phyloP scores from a whole-genome alignment of 2,329 filamentous ascomycete species.

The Alternaria burnsii region DNA sequence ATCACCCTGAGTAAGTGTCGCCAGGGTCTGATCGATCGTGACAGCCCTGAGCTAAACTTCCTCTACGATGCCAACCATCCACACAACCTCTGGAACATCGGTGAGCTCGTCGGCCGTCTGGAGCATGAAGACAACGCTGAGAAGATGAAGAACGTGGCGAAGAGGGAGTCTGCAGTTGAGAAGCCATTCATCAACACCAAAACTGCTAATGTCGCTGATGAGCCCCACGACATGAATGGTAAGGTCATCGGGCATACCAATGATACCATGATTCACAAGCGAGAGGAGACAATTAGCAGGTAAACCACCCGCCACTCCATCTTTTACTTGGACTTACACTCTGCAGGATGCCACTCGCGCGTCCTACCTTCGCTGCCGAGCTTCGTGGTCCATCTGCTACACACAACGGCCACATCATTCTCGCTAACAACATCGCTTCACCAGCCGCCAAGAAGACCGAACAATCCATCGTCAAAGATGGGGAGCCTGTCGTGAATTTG shows the following conservation, averaged over 20 bases:
- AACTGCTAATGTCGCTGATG: not conserved
- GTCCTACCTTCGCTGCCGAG: slow-evolving; percentile 17
- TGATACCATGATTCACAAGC: not conserved
- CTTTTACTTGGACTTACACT: not conserved
- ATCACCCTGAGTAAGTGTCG: slow-evolving; percentile 19
- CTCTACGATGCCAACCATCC: slow-evolving; percentile 29
- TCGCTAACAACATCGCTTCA: slow-evolving; percentile 15
- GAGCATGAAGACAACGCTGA: not conserved
- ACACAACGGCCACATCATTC: slow-evolving; percentile 21
- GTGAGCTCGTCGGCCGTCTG: slow-evolving; percentile 14
- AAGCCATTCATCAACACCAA: not conserved
- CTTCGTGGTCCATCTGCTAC: slow-evolving; percentile 9
- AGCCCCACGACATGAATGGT: too few species aligned
- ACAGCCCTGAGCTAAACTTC: slow-evolving; percentile 30
- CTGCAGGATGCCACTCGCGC: slow-evolving; percentile 1
- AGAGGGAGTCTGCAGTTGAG: not conserved
- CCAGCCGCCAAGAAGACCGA: not conserved
- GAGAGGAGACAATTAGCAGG: slow-evolving; percentile 8
- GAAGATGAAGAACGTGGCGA: not conserved
- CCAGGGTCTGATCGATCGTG: slow-evolving; percentile 22
- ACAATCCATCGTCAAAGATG: slow-evolving; percentile 3
- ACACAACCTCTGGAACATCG: slow-evolving; percentile 25
- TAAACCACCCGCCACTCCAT: not conserved
- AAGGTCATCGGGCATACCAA: not conserved
- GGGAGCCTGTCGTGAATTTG: not conserved